Evolutionary conservation across 257 asterid species (phyloP).

Genomic region (Euphrasia confusa): DNA sequence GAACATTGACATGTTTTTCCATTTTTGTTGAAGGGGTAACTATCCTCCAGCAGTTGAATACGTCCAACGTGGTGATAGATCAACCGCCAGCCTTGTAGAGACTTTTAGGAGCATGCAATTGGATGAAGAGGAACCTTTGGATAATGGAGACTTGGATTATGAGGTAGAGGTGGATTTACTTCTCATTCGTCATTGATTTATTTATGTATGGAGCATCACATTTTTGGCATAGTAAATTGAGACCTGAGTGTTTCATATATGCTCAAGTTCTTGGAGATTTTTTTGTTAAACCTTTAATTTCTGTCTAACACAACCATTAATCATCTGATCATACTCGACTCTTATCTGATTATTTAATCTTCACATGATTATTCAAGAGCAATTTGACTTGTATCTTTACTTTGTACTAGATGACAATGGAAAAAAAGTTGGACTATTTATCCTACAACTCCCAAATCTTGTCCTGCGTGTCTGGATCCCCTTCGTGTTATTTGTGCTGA

Average conservation of each 20-base stretch:
- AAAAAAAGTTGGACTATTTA: not conserved
- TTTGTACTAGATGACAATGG: not conserved
- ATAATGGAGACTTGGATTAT: slow-evolving; percentile 76
- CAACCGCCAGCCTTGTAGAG: slow-evolving; percentile 88
- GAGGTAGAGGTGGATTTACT: slow-evolving; percentile 47
- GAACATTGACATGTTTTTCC: slow-evolving; percentile 4
- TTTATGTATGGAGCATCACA: slow-evolving; percentile 2
- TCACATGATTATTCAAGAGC: too few species aligned
- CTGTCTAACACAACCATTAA: too few species aligned
- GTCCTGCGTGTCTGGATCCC: too few species aligned
- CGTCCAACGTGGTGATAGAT: slow-evolving; percentile 54
- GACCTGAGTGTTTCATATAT: slow-evolving; percentile 5
- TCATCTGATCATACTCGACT: too few species aligned
- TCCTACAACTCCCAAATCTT: too few species aligned
- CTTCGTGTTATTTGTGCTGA: slow-evolving; percentile 9
- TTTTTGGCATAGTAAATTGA: slow-evolving; percentile 17
- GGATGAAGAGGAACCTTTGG: slow-evolving; percentile 60
- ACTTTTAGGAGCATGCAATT: slow-evolving; percentile 69
- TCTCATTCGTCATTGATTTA: slow-evolving; percentile 18
- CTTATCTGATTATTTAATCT: too few species aligned
- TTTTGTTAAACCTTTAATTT: not conserved
- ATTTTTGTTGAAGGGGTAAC: slow-evolving; percentile 46
- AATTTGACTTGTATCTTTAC: too few species aligned
- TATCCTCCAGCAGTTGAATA: slow-evolving; percentile 81
- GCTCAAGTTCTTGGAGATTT: not conserved